Evolutionary conservation across 176 grass and related monocot species (phyloP).

Genomic region (Paspalum vaginatum): DNA sequence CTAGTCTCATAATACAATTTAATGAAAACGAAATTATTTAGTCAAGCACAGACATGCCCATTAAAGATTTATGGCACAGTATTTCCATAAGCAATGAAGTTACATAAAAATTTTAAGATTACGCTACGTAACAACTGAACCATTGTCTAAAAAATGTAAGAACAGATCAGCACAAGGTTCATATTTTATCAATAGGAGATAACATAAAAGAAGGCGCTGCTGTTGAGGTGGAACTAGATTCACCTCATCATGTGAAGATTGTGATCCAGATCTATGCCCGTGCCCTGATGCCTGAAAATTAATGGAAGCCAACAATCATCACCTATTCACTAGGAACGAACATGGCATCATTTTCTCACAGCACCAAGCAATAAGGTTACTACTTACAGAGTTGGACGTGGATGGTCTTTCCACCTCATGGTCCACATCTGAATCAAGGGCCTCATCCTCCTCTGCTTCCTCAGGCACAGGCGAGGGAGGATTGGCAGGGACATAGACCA

Average conservation of each 20-base stretch:
- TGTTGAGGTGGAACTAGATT: conserved; percentile 39
- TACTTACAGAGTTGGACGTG: conserved; percentile 48
- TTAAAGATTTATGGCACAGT: neutral
- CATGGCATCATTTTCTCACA: conserved; percentile 8
- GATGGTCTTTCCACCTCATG: conserved; percentile 58
- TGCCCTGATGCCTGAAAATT: conserved; percentile 61
- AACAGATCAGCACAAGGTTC: neutral
- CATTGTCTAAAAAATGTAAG: neutral
- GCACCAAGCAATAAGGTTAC: conserved; percentile 21
- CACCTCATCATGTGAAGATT: conserved; percentile 60
- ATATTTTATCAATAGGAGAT: conserved; percentile 9
- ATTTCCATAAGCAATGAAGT: neutral
- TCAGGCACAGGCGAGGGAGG: conserved; percentile 94
- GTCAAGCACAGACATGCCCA: neutral
- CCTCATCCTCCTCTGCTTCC: conserved; percentile 68
- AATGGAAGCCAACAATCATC: neutral
- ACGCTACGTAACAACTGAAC: neutral
- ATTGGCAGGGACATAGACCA: conserved; percentile 90
- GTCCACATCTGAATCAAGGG: conserved; percentile 54
- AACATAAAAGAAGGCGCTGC: neutral
- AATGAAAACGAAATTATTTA: neutral
- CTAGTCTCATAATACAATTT: neutral
- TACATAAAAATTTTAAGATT: neutral
- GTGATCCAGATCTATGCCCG: conserved; percentile 42
- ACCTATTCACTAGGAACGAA: conserved; percentile 1